phyloP scores from a whole-genome alignment of 179 eudicot species.

The Camellia oleifera region DNA sequence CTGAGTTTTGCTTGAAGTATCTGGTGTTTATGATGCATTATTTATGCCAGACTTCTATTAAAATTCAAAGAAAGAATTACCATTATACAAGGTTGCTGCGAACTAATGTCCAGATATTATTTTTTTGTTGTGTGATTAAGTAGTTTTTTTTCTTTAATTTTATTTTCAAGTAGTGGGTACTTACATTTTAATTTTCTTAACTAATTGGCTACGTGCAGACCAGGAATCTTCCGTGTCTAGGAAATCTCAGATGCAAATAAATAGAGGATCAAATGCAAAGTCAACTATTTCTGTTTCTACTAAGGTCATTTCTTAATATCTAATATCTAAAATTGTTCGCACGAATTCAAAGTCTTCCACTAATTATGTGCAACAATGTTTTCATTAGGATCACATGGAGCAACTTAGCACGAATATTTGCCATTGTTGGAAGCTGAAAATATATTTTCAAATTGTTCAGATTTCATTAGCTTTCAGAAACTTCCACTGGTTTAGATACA shows the following conservation, averaged over 20 bases:
- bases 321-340: background rate
- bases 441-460: background rate
- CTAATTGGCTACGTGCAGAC: conserved; percentile 43
- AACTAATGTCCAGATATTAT: background rate
- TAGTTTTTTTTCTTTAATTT: background rate
- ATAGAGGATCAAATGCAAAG: conserved; percentile 25
- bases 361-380: background rate
- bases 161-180: background rate
- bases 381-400: background rate
- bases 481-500: background rate
- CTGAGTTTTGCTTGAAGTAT: background rate
- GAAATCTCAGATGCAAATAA: conserved; percentile 45
- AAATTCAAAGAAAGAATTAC: background rate
- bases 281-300: conserved; percentile 33
- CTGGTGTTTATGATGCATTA: background rate
- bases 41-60: background rate
- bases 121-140: background rate
- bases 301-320: conserved; percentile 39
- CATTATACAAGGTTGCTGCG: background rate
- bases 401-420: background rate
- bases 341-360: background rate
- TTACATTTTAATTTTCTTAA: conserved; percentile 9
- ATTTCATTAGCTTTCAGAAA: background rate
- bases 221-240: conserved; percentile 35
- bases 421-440: background rate